Percentiles rank a stretch among this genome's conserved stretches.
These are phyloP conservation scores for Colletotrichum neosansevieriae DNA, from an alignment of 2,329 filamentous ascomycete genomes.

Conservation along the genomic window DNA sequence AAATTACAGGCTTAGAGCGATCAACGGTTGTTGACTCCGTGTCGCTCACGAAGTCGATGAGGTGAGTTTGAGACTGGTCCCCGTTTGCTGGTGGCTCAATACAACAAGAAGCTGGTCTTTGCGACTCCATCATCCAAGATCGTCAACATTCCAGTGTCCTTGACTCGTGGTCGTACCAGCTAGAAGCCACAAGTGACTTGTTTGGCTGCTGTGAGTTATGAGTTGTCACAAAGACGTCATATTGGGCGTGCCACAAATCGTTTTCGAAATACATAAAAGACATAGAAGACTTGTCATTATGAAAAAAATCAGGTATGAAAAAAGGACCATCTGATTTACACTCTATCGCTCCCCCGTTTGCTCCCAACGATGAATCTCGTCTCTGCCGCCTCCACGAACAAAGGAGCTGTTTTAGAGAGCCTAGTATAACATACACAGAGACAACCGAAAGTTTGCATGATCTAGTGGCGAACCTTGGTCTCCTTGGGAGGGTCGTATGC, in stretches of 20 bases:
- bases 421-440: conserved; percentile 47
- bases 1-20: too few relatives aligned
- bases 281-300: conserved; percentile 39
- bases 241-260: background rate
- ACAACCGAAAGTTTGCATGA: conserved; percentile 42
- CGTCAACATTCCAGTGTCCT: background rate
- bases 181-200: too few relatives aligned
- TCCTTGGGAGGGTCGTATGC: conserved; percentile 82
- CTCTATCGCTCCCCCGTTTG: conserved; percentile 52
- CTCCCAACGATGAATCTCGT: conserved; percentile 42
- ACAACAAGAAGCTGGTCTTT: background rate
- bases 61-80: background rate
- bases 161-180: background rate
- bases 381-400: conserved; percentile 55
- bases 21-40: background rate
- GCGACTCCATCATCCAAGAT: background rate
- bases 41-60: conserved; percentile 2
- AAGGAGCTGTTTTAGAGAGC: conserved; percentile 55
- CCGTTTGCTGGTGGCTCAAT: background rate
- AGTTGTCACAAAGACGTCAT: background rate
- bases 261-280: background rate
- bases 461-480: conserved; percentile 61
- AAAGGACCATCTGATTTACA: conserved; percentile 64
- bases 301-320: conserved; percentile 51
- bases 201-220: background rate